phyloP scores from a whole-genome alignment of 305 asterid genomes.

The Ruellia speciosa region DNA sequence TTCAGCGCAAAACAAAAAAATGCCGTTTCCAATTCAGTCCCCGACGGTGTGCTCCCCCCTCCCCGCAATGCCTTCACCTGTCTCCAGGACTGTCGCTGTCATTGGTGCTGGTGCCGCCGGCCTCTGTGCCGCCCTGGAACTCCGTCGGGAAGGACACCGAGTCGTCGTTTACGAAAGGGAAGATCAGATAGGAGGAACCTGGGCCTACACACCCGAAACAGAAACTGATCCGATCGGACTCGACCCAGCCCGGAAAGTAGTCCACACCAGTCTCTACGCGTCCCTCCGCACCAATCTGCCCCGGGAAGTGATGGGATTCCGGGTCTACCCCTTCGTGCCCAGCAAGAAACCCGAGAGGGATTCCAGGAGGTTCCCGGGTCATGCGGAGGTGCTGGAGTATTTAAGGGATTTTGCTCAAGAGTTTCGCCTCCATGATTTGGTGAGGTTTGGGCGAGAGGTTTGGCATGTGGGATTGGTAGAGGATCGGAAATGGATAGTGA shows the following conservation, averaged over 20 bases:
- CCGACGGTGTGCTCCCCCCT: conserved; percentile 18
- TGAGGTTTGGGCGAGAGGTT: conserved; percentile 71
- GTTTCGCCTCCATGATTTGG: conserved; percentile 50
- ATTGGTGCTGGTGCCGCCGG: conserved; percentile 95
- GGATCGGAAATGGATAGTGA: conserved; percentile 58
- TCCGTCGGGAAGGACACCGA: conserved; percentile 65
- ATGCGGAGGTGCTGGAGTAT: conserved; percentile 59
- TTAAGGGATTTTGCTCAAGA: conserved; percentile 56
- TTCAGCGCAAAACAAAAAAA: background rate
- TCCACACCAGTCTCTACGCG: conserved; percentile 72
- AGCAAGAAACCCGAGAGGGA: conserved; percentile 44
- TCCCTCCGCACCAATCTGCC: conserved; percentile 89
- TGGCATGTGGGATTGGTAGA: conserved; percentile 40
- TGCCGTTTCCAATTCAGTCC: conserved; percentile 14
- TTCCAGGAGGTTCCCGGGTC: conserved; percentile 76
- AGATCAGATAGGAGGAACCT: conserved; percentile 64
- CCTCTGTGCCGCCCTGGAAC: conserved; percentile 68
- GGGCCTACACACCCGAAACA: conserved; percentile 60
- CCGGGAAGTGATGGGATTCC: conserved; percentile 75
- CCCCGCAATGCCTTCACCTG: conserved; percentile 28
- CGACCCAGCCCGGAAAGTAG: conserved; percentile 43
- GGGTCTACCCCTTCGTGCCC: conserved; percentile 58
- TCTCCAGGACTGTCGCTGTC: conserved; percentile 64
- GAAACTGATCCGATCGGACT: conserved; percentile 64
- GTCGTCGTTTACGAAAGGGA: conserved; percentile 75